Evolutionary conservation across 2,329 filamentous ascomycete species (phyloP).

Genomic region (Ceratocystis papillata): DNA sequence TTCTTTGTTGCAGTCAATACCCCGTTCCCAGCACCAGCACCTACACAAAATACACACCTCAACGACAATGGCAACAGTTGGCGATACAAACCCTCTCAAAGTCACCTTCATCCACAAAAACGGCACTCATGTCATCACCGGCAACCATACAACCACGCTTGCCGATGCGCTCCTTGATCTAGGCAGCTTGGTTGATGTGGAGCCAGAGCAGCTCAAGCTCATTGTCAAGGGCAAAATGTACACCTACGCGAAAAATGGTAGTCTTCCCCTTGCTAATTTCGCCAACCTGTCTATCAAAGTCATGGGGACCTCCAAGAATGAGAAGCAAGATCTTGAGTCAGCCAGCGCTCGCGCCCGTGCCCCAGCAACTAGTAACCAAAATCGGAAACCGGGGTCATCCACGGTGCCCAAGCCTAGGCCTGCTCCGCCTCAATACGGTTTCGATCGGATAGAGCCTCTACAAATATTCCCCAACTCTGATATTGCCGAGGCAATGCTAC

Average conservation of each 20-base stretch:
- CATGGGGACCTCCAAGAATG: neutral
- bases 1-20: neutral
- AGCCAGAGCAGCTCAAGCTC: constrained; percentile 14
- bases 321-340: constrained; percentile 33
- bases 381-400: constrained; percentile 29
- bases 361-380: constrained; percentile 15
- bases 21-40: neutral
- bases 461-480: constrained; percentile 65
- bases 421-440: constrained; percentile 32
- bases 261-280: neutral
- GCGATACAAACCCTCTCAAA: neutral
- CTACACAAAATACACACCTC: neutral
- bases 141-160: neutral
- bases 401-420: neutral
- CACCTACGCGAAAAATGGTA: constrained; percentile 4
- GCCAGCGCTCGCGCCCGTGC: constrained; percentile 19
- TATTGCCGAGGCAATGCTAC: constrained; percentile 59
- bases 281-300: constrained; percentile 13
- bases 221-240: constrained; percentile 12
- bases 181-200: constrained; percentile 1
- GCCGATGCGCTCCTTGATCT: neutral
- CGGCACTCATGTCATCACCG: neutral
- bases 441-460: constrained; percentile 65
- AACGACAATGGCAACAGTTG: neutral
- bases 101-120: constrained; percentile 4